These are phyloP conservation scores for Coriaria nepalensis DNA, from an alignment of 306 rosid genomes.

Conservation along the genomic window DNA sequence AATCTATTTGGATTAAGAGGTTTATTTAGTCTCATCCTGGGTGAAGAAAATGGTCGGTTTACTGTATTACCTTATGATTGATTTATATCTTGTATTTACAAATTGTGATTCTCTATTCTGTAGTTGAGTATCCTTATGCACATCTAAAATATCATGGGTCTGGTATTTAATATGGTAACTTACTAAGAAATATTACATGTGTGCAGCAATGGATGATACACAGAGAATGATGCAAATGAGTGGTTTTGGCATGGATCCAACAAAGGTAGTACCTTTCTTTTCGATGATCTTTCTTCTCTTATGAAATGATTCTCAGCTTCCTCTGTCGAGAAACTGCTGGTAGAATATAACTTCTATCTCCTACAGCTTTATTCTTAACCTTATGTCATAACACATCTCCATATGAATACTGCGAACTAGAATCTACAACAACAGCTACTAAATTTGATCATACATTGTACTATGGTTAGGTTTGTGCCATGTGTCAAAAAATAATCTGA, in stretches of 20 bases:
- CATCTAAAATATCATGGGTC: constrained; percentile 5
- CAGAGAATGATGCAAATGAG: constrained; percentile 99
- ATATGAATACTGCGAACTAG: too few relatives aligned
- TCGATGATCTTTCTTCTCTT: neutral
- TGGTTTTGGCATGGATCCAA: constrained; percentile 89
- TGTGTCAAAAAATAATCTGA: too few relatives aligned
- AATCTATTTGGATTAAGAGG: constrained; percentile 96
- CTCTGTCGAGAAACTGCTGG: too few relatives aligned
- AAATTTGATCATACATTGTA: too few relatives aligned
- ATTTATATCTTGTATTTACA: neutral
- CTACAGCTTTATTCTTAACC: too few relatives aligned
- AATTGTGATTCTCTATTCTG: constrained; percentile 3
- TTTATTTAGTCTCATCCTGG: constrained; percentile 92
- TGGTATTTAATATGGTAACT: constrained; percentile 10
- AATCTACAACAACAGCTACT: too few relatives aligned
- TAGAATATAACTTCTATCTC: too few relatives aligned
- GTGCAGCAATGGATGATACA: constrained; percentile 94
- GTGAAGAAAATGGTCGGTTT: constrained; percentile 94
- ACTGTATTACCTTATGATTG: constrained; percentile 4
- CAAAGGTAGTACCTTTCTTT: constrained; percentile 46
- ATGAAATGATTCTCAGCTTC: too few relatives aligned
- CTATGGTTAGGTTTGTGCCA: too few relatives aligned
- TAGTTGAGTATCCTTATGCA: neutral
- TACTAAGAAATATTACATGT: constrained; percentile 11
- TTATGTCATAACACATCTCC: too few relatives aligned